A percentile compares a stretch with the other conserved stretches of the same genome.
Conservation (phyloP, 1,284 basidiomycete genomes). For the Leccinum glutinopallens region DNA sequence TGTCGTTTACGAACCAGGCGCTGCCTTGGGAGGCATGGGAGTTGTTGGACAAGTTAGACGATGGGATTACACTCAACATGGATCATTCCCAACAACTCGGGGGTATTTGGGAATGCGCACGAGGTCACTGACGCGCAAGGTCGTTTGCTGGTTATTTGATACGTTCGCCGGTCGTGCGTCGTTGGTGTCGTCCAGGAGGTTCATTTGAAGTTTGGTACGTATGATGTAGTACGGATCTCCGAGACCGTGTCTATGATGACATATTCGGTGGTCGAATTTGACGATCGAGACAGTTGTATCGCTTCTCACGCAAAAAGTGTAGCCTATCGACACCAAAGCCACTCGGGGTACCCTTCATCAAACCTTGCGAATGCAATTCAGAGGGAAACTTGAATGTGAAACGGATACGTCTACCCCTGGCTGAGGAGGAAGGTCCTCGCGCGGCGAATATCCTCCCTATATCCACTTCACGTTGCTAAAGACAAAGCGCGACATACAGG, state of each 20-base stretch:
- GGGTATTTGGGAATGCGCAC: slow-evolving; percentile 4
- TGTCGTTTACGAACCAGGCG: slow-evolving; percentile 50
- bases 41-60: slow-evolving; percentile 46
- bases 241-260: slow-evolving; percentile 17
- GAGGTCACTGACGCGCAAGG: slow-evolving; percentile 42
- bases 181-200: slow-evolving; percentile 44
- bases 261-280: neutral
- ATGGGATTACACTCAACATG: slow-evolving; percentile 52
- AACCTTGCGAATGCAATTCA: no score
- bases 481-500: no score
- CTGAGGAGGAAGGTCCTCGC: no score
- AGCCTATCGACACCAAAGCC: no score
- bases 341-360: no score
- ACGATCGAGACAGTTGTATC: no score
- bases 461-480: no score
- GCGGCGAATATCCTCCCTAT: no score
- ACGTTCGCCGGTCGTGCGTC: slow-evolving; percentile 11
- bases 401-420: no score
- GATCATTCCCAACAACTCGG: slow-evolving; percentile 58
- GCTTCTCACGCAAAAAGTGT: no score
- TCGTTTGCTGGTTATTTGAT: slow-evolving; percentile 65
- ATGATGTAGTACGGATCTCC: slow-evolving; percentile 10
- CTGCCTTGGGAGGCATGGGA: slow-evolving; percentile 50
- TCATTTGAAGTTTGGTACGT: slow-evolving; percentile 44
- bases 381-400: no score